Evolutionary conservation across 1,284 basidiomycete species (phyloP).

Genomic region (Acaromyces ingoldii): DNA sequence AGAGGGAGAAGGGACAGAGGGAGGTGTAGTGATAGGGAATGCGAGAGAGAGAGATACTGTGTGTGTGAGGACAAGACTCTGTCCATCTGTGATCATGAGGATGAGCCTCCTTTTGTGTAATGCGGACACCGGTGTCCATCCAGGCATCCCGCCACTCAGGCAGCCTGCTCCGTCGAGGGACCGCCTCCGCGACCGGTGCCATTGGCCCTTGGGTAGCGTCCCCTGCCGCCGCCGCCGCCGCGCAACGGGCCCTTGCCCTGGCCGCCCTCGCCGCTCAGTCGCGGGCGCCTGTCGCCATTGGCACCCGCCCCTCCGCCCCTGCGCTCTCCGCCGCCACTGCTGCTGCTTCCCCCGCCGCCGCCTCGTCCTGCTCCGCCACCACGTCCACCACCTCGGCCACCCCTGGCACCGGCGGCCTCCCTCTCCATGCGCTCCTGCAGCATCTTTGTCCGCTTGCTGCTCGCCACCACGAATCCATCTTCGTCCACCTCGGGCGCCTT

Average conservation of each 20-base stretch:
- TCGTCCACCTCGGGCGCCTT: background rate
- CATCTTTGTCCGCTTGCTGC: slow-evolving; percentile 5
- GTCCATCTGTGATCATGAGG: too few relatives aligned
- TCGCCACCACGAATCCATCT: slow-evolving; percentile 4
- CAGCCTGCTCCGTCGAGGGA: too few relatives aligned
- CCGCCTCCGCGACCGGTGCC: too few relatives aligned
- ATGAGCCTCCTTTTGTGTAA: too few relatives aligned
- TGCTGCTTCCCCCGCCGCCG: background rate
- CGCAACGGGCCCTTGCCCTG: background rate
- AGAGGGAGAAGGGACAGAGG: too few relatives aligned
- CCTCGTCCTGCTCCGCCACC: background rate
- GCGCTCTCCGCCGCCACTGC: background rate
- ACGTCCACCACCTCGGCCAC: background rate
- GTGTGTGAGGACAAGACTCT: too few relatives aligned
- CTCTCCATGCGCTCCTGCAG: background rate
- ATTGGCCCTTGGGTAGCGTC: too few relatives aligned
- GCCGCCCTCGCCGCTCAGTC: background rate
- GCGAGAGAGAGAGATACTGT: too few relatives aligned
- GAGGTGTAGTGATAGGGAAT: too few relatives aligned
- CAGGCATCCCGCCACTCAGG: too few relatives aligned
- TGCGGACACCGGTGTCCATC: too few relatives aligned
- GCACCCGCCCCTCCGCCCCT: background rate
- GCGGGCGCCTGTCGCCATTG: background rate
- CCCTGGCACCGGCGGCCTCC: background rate
- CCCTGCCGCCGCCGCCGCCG: background rate